phyloP scores from a whole-genome alignment of 2,329 filamentous ascomycete genomes.

The Botrytis hyacinthi region DNA sequence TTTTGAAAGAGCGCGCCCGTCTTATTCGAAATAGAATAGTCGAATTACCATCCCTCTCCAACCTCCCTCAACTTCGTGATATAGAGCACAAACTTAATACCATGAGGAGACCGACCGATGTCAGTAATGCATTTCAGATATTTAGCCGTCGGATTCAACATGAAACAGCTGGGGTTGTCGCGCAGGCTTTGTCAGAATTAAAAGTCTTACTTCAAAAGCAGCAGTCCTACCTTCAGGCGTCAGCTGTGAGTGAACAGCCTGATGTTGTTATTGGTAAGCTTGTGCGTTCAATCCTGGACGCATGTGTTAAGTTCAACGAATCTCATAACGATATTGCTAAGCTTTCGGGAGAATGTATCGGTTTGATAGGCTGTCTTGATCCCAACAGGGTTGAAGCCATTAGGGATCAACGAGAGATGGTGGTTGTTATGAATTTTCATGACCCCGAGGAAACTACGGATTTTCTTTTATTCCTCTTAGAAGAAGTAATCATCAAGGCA shows the following conservation, averaged over 20 bases:
- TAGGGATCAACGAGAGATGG: conserved; percentile 75
- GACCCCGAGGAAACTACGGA: conserved; percentile 74
- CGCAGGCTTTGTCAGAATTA: conserved; percentile 77
- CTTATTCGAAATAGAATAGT: conserved; percentile 66
- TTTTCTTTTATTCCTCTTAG: conserved; percentile 81
- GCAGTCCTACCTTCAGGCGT: conserved; percentile 76
- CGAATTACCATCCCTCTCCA: conserved; percentile 73
- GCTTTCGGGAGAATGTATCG: conserved; percentile 78
- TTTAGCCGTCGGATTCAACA: conserved; percentile 74
- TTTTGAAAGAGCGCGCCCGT: conserved; percentile 35
- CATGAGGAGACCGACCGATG: conserved; percentile 64
- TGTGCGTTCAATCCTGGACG: conserved; percentile 78
- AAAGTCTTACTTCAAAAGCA: conserved; percentile 68
- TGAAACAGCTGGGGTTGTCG: conserved; percentile 82
- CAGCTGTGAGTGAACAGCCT: conserved; percentile 79
- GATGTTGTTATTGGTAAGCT: conserved; percentile 70
- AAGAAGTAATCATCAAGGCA: conserved; percentile 84
- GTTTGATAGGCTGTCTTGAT: conserved; percentile 87
- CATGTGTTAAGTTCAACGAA: conserved; percentile 74
- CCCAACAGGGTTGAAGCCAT: conserved; percentile 82
- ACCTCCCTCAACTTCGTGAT: conserved; percentile 66
- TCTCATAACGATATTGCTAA: conserved; percentile 64
- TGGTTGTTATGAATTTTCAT: conserved; percentile 85
- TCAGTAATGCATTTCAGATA: conserved; percentile 64
- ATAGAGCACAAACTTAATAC: conserved; percentile 64